Evolutionary conservation across 176 grass and related monocot species (phyloP).

Genomic region (Secale cereale): DNA sequence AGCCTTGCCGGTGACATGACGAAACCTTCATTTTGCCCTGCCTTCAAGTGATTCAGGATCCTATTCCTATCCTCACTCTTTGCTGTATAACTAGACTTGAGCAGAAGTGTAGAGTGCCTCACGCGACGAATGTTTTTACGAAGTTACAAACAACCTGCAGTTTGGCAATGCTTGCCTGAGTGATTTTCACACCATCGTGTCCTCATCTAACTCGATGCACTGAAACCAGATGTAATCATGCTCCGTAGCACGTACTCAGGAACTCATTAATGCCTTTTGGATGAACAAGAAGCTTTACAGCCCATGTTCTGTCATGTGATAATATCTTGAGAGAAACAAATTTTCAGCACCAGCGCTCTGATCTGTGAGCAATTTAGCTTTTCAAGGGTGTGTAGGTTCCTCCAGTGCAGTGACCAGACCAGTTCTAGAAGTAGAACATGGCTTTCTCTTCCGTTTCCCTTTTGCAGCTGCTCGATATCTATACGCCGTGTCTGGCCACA

Average conservation of each 20-base stretch:
- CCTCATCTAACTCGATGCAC: not conserved
- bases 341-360: constrained; percentile 2
- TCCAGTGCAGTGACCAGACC: constrained; percentile 3
- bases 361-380: constrained; percentile 15
- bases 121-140: not conserved
- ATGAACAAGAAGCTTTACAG: constrained; percentile 27
- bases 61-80: not conserved
- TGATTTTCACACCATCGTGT: not conserved
- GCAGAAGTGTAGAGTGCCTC: constrained; percentile 26
- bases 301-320: constrained; percentile 27
- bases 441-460: not conserved
- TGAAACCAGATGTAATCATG: not conserved
- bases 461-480: constrained; percentile 24
- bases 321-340: constrained; percentile 19
- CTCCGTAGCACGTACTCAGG: not conserved
- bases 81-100: constrained; percentile 10
- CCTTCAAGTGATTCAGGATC: constrained; percentile 5
- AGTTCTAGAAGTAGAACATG: not conserved
- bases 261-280: not conserved
- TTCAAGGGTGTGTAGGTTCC: not conserved
- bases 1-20: not conserved
- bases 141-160: not conserved
- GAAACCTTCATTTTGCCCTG: not conserved
- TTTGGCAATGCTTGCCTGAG: not conserved
- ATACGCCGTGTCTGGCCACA: constrained; percentile 25